These are phyloP conservation scores for Leucaena leucocephala DNA, from an alignment of 306 rosid genomes.

Conservation along the genomic window DNA sequence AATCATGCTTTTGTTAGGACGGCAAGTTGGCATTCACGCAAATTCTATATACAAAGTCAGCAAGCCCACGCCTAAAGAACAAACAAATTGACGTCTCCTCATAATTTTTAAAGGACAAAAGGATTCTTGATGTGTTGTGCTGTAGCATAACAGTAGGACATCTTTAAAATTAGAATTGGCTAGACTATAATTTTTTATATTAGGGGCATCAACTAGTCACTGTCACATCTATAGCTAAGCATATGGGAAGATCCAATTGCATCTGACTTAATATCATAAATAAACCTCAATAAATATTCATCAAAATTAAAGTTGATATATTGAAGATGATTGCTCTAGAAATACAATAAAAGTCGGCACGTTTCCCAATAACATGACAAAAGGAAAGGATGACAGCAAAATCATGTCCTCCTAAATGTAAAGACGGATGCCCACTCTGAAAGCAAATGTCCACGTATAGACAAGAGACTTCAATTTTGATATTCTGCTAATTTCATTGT, in stretches of 20 bases:
- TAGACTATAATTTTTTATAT: background rate
- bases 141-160: constrained; percentile 5
- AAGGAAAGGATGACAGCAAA: background rate
- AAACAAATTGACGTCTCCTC: constrained; percentile 37
- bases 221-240: constrained; percentile 14
- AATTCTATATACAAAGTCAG: constrained; percentile 40
- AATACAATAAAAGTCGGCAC: background rate
- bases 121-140: constrained; percentile 11
- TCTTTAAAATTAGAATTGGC: constrained; percentile 6
- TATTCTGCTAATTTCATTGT: background rate
- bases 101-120: constrained; percentile 20
- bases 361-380: constrained; percentile 3
- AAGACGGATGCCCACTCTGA: background rate
- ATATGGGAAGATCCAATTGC: constrained; percentile 2
- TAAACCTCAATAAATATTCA: background rate
- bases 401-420: constrained; percentile 35
- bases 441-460: background rate
- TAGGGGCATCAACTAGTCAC: background rate
- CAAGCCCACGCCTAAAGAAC: constrained; percentile 35
- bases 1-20: constrained; percentile 24
- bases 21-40: constrained; percentile 39
- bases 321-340: constrained; percentile 27
- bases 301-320: background rate
- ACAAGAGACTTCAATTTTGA: background rate
- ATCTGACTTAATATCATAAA: background rate